Percentiles rank a stretch among this genome's conserved stretches.
phyloP scores from a whole-genome alignment of 257 asterid species.

The Petunia axillaris region DNA sequence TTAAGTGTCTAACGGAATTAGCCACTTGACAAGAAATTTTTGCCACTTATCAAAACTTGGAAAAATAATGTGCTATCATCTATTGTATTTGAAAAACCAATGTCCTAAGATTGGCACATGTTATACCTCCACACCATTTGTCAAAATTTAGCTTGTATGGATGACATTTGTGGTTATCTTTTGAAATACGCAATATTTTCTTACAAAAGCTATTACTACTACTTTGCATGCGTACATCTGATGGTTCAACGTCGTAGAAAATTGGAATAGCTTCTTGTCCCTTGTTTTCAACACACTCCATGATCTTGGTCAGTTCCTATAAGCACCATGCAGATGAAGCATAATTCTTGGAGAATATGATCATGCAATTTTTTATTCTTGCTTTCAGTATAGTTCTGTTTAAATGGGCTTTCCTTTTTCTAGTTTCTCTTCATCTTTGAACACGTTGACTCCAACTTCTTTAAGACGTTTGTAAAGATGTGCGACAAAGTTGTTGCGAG shows the following conservation, averaged over 20 bases:
- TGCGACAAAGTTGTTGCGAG: not conserved
- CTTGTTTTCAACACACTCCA: not conserved
- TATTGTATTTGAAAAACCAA: too few relatives aligned
- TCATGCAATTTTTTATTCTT: not conserved
- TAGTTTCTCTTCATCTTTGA: not conserved
- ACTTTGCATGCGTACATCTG: not conserved
- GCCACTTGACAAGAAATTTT: too few relatives aligned
- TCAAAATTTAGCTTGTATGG: too few relatives aligned
- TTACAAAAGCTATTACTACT: too few relatives aligned
- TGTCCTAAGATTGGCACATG: too few relatives aligned
- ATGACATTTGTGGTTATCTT: too few relatives aligned
- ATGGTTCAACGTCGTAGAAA: not conserved
- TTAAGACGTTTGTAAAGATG: not conserved
- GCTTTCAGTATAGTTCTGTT: not conserved
- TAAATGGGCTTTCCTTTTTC: not conserved
- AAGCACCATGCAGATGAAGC: conserved; percentile 11
- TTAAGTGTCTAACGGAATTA: too few relatives aligned
- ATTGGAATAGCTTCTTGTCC: not conserved
- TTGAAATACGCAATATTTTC: too few relatives aligned
- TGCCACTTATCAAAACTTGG: too few relatives aligned
- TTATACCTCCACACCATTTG: too few relatives aligned
- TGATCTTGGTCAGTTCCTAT: conserved; percentile 3
- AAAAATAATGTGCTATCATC: too few relatives aligned
- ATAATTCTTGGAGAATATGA: conserved; percentile 14
- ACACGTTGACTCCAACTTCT: not conserved